Conservation (phyloP, 2,329 filamentous ascomycete species). For the Arthrobotrys sinensis region DNA sequence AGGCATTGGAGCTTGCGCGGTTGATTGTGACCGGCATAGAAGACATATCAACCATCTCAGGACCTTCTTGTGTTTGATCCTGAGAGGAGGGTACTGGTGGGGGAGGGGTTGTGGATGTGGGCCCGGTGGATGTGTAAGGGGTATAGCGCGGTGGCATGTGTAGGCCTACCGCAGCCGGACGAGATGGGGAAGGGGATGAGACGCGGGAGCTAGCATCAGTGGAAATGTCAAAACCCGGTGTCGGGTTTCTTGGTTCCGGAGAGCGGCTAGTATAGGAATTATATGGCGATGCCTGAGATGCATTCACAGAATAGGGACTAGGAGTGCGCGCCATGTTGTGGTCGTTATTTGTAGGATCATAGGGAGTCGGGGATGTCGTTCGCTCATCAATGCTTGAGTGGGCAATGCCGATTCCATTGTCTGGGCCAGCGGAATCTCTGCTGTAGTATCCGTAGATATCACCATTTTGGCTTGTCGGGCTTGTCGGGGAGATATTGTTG, state of each 20-base stretch:
- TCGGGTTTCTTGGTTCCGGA: slow-evolving; percentile 46
- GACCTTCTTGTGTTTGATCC: background rate
- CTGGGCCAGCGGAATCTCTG: slow-evolving; percentile 30
- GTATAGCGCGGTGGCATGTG: slow-evolving; percentile 60
- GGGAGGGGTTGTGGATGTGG: slow-evolving; percentile 26
- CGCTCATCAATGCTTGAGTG: slow-evolving; percentile 51
- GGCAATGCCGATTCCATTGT: slow-evolving; percentile 48
- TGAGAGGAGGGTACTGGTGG: slow-evolving; percentile 25
- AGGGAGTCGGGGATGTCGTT: slow-evolving; percentile 40
- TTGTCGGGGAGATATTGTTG: slow-evolving; percentile 53
- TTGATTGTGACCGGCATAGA: slow-evolving; percentile 45
- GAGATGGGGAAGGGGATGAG: slow-evolving; percentile 47
- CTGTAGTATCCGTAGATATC: slow-evolving; percentile 58
- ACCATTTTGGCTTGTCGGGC: slow-evolving; percentile 43
- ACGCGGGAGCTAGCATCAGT: slow-evolving; percentile 57
- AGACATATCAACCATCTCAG: slow-evolving; percentile 50
- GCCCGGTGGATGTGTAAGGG: slow-evolving; percentile 38
- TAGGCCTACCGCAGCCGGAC: slow-evolving; percentile 38
- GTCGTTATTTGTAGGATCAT: slow-evolving; percentile 56
- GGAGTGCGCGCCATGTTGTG: slow-evolving; percentile 30
- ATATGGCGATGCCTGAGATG: slow-evolving; percentile 49
- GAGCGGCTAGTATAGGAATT: slow-evolving; percentile 31
- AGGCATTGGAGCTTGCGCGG: slow-evolving; percentile 53
- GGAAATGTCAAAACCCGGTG: slow-evolving; percentile 48
- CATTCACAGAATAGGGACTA: slow-evolving; percentile 38